These are phyloP conservation scores for Plenodomus tracheiphilus DNA, from an alignment of 2,329 filamentous ascomycete genomes.

Conservation along the genomic window DNA sequence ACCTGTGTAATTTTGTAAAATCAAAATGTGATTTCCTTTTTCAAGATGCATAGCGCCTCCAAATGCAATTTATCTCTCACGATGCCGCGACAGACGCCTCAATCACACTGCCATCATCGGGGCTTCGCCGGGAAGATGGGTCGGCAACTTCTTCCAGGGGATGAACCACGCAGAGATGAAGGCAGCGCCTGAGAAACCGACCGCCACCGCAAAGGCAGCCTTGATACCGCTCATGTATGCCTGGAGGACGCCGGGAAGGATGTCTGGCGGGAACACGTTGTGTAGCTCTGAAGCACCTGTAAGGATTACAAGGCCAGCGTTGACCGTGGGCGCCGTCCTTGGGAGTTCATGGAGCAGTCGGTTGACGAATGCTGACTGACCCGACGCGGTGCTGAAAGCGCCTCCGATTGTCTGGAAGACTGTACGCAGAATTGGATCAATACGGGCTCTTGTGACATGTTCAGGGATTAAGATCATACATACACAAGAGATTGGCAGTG, in stretches of 20 bases:
- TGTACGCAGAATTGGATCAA: not conserved
- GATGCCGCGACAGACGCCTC: too few relatives aligned
- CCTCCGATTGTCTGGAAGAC: constrained; percentile 68
- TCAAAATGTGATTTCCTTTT: too few relatives aligned
- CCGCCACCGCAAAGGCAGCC: constrained; percentile 54
- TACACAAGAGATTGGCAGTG: constrained; percentile 42
- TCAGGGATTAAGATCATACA: too few relatives aligned
- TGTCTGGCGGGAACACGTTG: constrained; percentile 53
- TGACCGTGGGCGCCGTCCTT: constrained; percentile 46
- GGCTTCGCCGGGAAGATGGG: too few relatives aligned
- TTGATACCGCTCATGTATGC: constrained; percentile 65
- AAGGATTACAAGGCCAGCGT: constrained; percentile 47
- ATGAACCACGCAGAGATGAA: too few relatives aligned
- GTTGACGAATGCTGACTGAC: constrained; percentile 70
- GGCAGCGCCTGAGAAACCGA: too few relatives aligned
- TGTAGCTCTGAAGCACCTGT: constrained; percentile 63
- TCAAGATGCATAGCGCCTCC: too few relatives aligned
- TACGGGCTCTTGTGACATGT: too few relatives aligned
- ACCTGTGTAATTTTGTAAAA: too few relatives aligned
- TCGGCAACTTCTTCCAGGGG: too few relatives aligned
- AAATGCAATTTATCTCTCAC: too few relatives aligned
- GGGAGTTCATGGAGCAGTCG: constrained; percentile 59
- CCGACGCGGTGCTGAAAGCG: constrained; percentile 66
- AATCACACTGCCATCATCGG: too few relatives aligned
- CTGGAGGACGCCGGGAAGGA: constrained; percentile 56